These are phyloP conservation scores for Eucalyptus viminalis DNA, from an alignment of 345 rosid genomes.

Conservation along the genomic window DNA sequence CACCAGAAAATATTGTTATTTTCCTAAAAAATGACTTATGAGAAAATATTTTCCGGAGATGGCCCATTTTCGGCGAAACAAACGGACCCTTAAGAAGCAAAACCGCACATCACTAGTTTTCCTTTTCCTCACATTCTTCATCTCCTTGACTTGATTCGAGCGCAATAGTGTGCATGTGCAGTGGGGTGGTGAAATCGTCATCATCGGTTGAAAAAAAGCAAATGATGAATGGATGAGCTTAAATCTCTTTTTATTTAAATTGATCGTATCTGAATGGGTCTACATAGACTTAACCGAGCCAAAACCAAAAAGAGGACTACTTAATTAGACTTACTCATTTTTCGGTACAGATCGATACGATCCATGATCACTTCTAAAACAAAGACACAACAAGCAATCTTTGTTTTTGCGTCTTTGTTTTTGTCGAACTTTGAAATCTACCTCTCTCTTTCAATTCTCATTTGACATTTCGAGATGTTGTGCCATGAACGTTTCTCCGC, in stretches of 20 bases:
- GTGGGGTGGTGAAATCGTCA: neutral
- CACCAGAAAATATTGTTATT: no score
- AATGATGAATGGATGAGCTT: neutral
- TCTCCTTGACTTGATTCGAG: neutral
- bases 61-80: no score
- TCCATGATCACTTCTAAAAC: neutral
- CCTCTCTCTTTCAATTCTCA: neutral
- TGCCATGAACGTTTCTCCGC: neutral
- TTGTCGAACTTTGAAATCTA: neutral
- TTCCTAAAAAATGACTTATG: no score
- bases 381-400: neutral
- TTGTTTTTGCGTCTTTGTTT: neutral
- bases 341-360: fast-evolving
- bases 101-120: fast-evolving
- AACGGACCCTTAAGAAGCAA: neutral
- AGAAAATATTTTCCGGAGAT: no score
- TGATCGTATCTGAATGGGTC: neutral
- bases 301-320: neutral
- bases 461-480: neutral
- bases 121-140: neutral
- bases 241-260: neutral
- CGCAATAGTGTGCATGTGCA: neutral
- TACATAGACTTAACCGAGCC: neutral
- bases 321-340: no score
- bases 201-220: neutral